Percentiles rank a stretch among this genome's conserved stretches.
These are phyloP conservation scores for Vitis hybrid DNA, from an alignment of 177 flowering plant genomes.

Conservation along the genomic window DNA sequence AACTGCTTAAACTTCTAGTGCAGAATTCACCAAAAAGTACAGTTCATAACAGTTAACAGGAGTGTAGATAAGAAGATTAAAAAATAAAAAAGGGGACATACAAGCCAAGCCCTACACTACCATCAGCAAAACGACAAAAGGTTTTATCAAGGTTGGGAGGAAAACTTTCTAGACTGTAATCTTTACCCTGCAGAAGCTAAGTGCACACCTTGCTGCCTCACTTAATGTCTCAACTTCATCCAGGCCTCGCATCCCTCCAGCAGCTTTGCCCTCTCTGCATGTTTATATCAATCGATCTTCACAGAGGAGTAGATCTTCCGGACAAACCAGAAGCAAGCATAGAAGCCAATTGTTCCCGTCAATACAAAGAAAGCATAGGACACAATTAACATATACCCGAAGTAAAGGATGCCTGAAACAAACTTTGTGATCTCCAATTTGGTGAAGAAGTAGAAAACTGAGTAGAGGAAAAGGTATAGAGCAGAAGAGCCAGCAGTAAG, in stretches of 20 bases:
- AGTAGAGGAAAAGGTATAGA: constrained; percentile 82
- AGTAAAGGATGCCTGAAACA: constrained; percentile 85
- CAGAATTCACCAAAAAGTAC: constrained; percentile 7
- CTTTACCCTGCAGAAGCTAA: constrained; percentile 7
- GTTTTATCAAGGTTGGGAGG: not conserved
- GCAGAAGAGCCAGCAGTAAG: constrained; percentile 90
- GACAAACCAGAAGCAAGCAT: constrained; percentile 88
- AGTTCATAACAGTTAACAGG: not conserved
- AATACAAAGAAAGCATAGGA: constrained; percentile 86
- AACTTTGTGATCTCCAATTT: constrained; percentile 80
- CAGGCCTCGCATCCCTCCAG: not conserved
- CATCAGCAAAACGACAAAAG: constrained; percentile 6
- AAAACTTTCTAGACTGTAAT: not conserved
- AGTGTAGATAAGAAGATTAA: constrained; percentile 4
- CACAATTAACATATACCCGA: constrained; percentile 77
- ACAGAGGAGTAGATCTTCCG: constrained; percentile 88
- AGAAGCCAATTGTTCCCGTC: constrained; percentile 80
- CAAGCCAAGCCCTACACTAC: constrained; percentile 14
- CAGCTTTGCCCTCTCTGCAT: not conserved
- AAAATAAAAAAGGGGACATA: not conserved
- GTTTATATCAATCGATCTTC: constrained; percentile 65
- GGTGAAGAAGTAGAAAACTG: constrained; percentile 82
- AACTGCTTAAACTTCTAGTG: no score
- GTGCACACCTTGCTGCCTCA: not conserved
- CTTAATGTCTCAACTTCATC: constrained; percentile 5